Evolutionary conservation across 768 basidiomycete species (phyloP).

Genomic region (Tylopilus felleus): DNA sequence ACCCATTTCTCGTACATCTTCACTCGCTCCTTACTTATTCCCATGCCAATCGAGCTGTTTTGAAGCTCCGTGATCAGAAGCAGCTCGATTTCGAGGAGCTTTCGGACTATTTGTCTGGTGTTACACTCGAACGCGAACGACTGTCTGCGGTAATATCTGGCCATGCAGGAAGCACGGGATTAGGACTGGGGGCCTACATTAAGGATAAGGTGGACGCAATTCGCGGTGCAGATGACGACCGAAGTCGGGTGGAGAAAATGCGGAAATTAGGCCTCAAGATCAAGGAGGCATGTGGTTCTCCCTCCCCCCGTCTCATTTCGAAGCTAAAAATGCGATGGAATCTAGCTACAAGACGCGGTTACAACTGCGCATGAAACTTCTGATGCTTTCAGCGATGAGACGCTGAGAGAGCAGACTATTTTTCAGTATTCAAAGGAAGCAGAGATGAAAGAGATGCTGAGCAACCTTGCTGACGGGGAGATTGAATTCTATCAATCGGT

Average conservation of each 20-base stretch:
- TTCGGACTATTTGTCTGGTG: conserved; percentile 90
- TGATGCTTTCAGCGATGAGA: conserved; percentile 95
- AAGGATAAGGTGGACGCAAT: conserved; percentile 91
- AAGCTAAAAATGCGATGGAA: conserved; percentile 1
- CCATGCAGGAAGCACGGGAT: conserved; percentile 80
- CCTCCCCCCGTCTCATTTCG: not conserved
- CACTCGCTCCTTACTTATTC: conserved; percentile 94
- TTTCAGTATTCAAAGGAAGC: conserved; percentile 90
- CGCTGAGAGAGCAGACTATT: conserved; percentile 82
- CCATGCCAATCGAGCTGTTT: conserved; percentile 87
- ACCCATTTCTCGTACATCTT: conserved; percentile 86
- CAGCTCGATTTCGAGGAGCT: conserved; percentile 98
- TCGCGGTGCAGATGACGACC: conserved; percentile 89
- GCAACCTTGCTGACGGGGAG: conserved; percentile 87
- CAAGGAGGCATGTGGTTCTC: conserved; percentile 66
- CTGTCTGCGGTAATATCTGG: conserved; percentile 85
- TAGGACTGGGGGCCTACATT: conserved; percentile 85
- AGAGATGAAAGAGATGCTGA: conserved; percentile 96
- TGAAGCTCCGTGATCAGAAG: conserved; percentile 96
- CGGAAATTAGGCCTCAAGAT: conserved; percentile 89
- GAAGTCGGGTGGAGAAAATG: conserved; percentile 91
- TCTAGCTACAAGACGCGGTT: conserved; percentile 92
- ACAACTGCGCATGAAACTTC: conserved; percentile 93
- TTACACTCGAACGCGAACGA: conserved; percentile 89
- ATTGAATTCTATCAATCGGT: conserved; percentile 92